These are phyloP conservation scores for Prillingera fragicola DNA, from an alignment of 1,284 basidiomycete genomes.

Conservation along the genomic window DNA sequence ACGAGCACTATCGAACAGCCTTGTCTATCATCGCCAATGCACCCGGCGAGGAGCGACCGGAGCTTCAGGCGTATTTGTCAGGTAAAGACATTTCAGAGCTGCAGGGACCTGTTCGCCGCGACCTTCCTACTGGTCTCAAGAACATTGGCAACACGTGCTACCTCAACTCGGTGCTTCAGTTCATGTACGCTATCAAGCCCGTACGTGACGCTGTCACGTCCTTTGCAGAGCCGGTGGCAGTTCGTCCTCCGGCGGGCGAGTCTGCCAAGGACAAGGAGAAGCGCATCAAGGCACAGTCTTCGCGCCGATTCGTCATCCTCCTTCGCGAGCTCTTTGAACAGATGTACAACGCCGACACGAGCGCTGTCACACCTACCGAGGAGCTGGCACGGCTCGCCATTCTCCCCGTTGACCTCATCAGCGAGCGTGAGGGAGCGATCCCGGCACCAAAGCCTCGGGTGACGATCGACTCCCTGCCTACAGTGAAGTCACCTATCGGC, in stretches of 20 bases:
- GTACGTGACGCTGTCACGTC: constrained; percentile 40
- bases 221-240: constrained; percentile 21
- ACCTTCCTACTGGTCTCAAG: constrained; percentile 45
- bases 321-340: constrained; percentile 38
- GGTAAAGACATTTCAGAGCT: constrained; percentile 22
- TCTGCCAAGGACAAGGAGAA: constrained; percentile 8
- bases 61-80: constrained; percentile 29
- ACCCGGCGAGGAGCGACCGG: constrained; percentile 34
- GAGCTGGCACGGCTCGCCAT: constrained; percentile 48
- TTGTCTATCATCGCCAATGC: constrained; percentile 39
- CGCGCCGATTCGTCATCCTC: constrained; percentile 37
- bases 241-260: neutral
- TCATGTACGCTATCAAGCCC: constrained; percentile 44
- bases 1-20: constrained; percentile 39
- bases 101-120: constrained; percentile 27
- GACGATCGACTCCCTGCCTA: constrained; percentile 12
- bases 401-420: constrained; percentile 14
- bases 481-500: constrained; percentile 10
- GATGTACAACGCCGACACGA: constrained; percentile 35
- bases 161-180: constrained; percentile 47
- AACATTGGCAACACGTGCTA: constrained; percentile 49
- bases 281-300: constrained; percentile 16
- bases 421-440: constrained; percentile 8
- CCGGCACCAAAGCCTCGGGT: neutral
- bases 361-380: constrained; percentile 41